Conservation (phyloP, 345 rosid species). For the Nephelium lappaceum region DNA sequence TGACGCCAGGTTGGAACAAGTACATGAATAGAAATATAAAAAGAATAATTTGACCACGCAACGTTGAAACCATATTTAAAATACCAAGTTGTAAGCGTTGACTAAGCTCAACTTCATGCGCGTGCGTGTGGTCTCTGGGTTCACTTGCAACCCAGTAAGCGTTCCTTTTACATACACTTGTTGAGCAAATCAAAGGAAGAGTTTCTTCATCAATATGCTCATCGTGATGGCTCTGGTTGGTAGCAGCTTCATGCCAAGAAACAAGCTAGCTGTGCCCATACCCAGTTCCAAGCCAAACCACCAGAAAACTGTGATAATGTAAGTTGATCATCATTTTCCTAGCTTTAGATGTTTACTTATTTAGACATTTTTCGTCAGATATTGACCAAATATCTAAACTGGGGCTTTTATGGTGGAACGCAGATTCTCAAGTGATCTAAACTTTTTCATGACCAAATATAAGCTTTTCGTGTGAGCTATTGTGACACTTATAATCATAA, state of each 20-base stretch:
- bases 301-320: not conserved
- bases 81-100: not conserved
- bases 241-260: conserved; percentile 5
- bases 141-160: not conserved
- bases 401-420: too few relatives aligned
- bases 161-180: not conserved
- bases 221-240: not conserved
- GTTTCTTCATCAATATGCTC: not conserved
- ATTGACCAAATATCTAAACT: too few relatives aligned
- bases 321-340: not conserved
- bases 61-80: not conserved
- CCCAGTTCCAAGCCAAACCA: not conserved
- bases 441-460: too few relatives aligned
- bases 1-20: too few relatives aligned
- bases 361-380: not conserved
- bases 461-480: too few relatives aligned
- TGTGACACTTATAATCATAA: too few relatives aligned
- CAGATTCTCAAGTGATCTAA: too few relatives aligned
- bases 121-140: not conserved
- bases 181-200: not conserved
- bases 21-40: too few relatives aligned
- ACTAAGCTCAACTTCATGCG: not conserved
- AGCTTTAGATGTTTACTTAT: not conserved
- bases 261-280: not conserved
- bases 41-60: too few relatives aligned